These are phyloP conservation scores for Bacterosira constricta DNA, from an alignment of 108 stramenopile species.

Conservation along the genomic window DNA sequence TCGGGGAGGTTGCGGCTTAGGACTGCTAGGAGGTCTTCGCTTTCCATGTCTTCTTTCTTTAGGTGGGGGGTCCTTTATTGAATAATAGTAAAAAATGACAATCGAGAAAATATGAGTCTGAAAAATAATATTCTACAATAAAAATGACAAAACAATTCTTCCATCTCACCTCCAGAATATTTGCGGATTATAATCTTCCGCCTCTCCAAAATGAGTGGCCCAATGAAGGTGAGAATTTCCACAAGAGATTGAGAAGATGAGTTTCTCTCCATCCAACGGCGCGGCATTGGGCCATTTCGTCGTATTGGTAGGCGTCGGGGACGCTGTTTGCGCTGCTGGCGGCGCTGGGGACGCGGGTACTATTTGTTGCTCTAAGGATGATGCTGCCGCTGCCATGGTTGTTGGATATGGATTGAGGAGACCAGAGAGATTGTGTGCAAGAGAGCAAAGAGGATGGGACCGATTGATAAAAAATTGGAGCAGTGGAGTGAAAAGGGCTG, in stretches of 20 bases:
- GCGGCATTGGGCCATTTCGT: conserved; percentile 23
- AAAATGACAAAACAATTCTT: not conserved
- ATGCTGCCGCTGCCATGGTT: not conserved
- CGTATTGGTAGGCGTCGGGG: not conserved
- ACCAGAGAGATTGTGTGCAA: too few relatives aligned
- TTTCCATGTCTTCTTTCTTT: conserved; percentile 1
- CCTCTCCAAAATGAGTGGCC: conserved; percentile 59
- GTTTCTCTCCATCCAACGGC: conserved; percentile 20
- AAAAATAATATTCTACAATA: not conserved
- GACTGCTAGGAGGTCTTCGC: conserved; percentile 1
- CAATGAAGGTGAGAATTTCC: conserved; percentile 78
- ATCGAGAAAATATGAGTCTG: not conserved
- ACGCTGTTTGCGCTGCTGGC: not conserved
- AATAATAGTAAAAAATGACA: not conserved
- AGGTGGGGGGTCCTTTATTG: conserved; percentile 30
- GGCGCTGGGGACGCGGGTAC: not conserved
- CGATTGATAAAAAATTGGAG: too few relatives aligned
- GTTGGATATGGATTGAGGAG: too few relatives aligned
- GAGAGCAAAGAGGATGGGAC: too few relatives aligned
- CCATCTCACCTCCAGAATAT: conserved; percentile 71
- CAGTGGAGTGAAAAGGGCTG: too few relatives aligned
- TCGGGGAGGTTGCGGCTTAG: conserved; percentile 40
- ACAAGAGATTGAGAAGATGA: conserved; percentile 39
- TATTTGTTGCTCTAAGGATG: not conserved
- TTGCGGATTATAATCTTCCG: conserved; percentile 44